Conservation (phyloP, 352 stramenopile species). For the Phytopythium chamaehyphon region DNA sequence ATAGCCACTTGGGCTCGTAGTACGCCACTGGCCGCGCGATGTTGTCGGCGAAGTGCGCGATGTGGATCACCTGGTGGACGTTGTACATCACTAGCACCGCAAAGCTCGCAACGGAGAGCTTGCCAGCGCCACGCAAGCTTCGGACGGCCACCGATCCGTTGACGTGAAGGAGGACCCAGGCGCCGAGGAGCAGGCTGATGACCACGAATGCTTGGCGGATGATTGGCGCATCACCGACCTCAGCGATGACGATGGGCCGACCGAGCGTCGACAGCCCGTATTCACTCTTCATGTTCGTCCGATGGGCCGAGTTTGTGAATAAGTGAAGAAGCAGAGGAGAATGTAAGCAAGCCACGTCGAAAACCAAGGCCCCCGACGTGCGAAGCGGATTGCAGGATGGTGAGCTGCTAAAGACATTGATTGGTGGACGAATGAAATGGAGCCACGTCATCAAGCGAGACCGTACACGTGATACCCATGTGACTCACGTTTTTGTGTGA, state of each 20-base stretch:
- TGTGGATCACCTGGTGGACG: slow-evolving; percentile 6
- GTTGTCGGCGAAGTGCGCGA: slow-evolving; percentile 5
- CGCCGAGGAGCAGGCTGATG: neutral
- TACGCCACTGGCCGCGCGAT: slow-evolving; percentile 1
- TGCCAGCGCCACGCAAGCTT: neutral
- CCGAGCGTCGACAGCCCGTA: slow-evolving; percentile 3
- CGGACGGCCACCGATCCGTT: neutral
- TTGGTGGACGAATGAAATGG: too few relatives aligned
- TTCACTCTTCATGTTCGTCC: slow-evolving; percentile 4
- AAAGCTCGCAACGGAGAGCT: neutral
- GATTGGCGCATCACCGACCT: neutral
- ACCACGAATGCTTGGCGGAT: neutral
- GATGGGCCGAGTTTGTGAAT: too few relatives aligned
- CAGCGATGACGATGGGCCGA: slow-evolving; percentile 1
- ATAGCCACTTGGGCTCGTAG: slow-evolving; percentile 4
- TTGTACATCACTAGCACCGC: neutral
- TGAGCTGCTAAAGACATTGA: too few relatives aligned
- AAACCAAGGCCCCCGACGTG: too few relatives aligned
- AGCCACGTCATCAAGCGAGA: too few relatives aligned
- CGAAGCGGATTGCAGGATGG: too few relatives aligned
- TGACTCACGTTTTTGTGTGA: too few relatives aligned
- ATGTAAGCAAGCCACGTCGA: too few relatives aligned
- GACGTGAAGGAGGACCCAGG: slow-evolving; percentile 3
- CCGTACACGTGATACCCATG: too few relatives aligned
- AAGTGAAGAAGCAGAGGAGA: too few relatives aligned